phyloP scores from a whole-genome alignment of 108 stramenopile genomes.

The Skeletonema tropicum region DNA sequence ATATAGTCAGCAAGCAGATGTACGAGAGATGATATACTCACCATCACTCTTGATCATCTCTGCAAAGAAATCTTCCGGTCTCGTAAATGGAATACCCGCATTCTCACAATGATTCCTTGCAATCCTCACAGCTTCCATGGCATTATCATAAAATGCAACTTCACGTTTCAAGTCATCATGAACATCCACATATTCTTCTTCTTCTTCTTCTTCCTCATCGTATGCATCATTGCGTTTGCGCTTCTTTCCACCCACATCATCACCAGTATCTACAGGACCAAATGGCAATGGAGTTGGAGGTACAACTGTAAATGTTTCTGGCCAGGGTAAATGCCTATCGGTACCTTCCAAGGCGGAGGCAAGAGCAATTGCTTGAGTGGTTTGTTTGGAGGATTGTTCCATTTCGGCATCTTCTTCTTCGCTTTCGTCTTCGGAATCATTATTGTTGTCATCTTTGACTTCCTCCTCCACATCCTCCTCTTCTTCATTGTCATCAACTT shows the following conservation, averaged over 20 bases:
- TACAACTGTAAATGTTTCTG: constrained; percentile 77
- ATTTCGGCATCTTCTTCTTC: constrained; percentile 5
- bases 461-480: constrained; percentile 1
- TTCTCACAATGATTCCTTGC: constrained; percentile 70
- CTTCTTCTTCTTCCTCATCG: constrained; percentile 28
- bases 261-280: constrained; percentile 15
- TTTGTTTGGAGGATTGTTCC: constrained; percentile 9
- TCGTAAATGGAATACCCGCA: constrained; percentile 71
- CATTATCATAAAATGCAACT: constrained; percentile 94
- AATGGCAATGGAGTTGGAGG: constrained; percentile 78
- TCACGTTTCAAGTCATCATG: constrained; percentile 98
- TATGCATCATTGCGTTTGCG: constrained; percentile 6
- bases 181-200: constrained; percentile 69
- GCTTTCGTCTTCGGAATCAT: constrained; percentile 6
- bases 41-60: constrained; percentile 99
- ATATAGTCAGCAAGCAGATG: not conserved
- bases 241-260: not conserved
- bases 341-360: constrained; percentile 14
- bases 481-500: constrained; percentile 2
- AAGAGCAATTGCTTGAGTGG: constrained; percentile 21
- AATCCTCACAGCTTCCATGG: constrained; percentile 85
- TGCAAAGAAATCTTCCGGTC: constrained; percentile 98
- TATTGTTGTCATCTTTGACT: constrained; percentile 15
- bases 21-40: constrained; percentile 66
- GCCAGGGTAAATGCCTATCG: constrained; percentile 62